These are phyloP conservation scores for Tolypocladium album DNA, from an alignment of 2,329 filamentous ascomycete genomes.

Conservation along the genomic window DNA sequence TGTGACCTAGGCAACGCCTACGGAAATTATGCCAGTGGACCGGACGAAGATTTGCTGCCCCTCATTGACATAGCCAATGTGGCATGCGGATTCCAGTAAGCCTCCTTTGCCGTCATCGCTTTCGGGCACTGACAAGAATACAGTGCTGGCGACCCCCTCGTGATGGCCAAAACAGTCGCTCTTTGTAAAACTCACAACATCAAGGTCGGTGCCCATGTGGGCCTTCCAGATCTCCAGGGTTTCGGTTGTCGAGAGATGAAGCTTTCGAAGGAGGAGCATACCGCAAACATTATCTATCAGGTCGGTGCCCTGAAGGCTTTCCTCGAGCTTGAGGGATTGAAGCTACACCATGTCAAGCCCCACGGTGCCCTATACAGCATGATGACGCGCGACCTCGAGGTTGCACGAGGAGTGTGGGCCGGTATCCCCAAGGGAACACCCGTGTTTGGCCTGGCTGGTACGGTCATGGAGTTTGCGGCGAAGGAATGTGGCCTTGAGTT, in stretches of 20 bases:
- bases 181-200: constrained; percentile 8
- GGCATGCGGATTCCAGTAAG: neutral
- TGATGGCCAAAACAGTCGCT: constrained; percentile 8
- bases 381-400: constrained; percentile 13
- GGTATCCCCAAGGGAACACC: constrained; percentile 12
- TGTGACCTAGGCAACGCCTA: constrained; percentile 35
- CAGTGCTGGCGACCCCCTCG: constrained; percentile 8
- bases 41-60: constrained; percentile 35
- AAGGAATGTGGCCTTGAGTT: constrained; percentile 13
- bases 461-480: constrained; percentile 14
- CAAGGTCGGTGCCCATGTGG: constrained; percentile 7
- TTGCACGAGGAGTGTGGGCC: constrained; percentile 13
- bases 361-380: constrained; percentile 17
- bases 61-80: neutral
- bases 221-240: constrained; percentile 9
- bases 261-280: constrained; percentile 6
- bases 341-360: constrained; percentile 10
- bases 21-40: constrained; percentile 35
- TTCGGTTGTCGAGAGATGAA: constrained; percentile 11
- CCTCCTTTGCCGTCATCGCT: neutral
- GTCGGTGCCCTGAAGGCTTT: constrained; percentile 7
- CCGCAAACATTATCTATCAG: constrained; percentile 8
- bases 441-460: constrained; percentile 15
- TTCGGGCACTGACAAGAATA: neutral
- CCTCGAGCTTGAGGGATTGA: constrained; percentile 6